phyloP scores from a whole-genome alignment of 805 yeast genomes.

The Candida insectorum region DNA sequence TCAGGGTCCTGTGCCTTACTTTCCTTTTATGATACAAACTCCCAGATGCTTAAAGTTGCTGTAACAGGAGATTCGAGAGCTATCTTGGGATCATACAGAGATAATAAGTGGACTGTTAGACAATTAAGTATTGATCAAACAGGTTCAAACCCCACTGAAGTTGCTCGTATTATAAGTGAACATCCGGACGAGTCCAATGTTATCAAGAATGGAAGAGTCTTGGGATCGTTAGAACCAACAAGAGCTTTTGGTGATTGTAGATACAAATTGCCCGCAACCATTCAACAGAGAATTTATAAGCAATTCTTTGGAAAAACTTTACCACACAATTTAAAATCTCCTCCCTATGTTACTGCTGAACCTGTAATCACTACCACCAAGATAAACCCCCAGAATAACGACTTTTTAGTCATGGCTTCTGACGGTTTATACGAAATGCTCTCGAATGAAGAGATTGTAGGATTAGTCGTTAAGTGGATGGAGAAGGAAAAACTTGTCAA shows the following conservation, averaged over 20 bases:
- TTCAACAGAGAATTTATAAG: constrained; percentile 70
- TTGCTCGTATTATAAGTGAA: constrained; percentile 73
- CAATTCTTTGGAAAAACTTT: constrained; percentile 78
- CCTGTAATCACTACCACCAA: constrained; percentile 86
- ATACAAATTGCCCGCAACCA: constrained; percentile 75
- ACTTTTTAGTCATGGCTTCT: constrained; percentile 87
- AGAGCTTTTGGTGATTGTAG: constrained; percentile 97
- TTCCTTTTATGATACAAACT: constrained; percentile 77
- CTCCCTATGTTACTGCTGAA: constrained; percentile 97
- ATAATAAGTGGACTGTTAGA: constrained; percentile 80
- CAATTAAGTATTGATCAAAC: constrained; percentile 91
- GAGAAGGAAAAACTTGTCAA: constrained; percentile 63
- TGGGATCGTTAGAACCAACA: constrained; percentile 92
- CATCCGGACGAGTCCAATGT: constrained; percentile 91
- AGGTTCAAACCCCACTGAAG: constrained; percentile 87
- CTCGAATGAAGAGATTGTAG: constrained; percentile 88
- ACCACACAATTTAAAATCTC: constrained; percentile 73
- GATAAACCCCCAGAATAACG: constrained; percentile 66
- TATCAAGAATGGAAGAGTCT: constrained; percentile 80
- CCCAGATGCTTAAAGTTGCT: constrained; percentile 76
- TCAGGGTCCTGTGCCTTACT: constrained; percentile 93
- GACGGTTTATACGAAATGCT: constrained; percentile 93
- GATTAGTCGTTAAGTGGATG: constrained; percentile 92
- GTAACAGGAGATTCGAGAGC: constrained; percentile 97
- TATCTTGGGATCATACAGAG: constrained; percentile 68